Percentiles rank a stretch among this genome's conserved stretches.
Evolutionary conservation across 176 grass and related monocot genomes (phyloP).

Genomic region (Aegilops tauschii): DNA sequence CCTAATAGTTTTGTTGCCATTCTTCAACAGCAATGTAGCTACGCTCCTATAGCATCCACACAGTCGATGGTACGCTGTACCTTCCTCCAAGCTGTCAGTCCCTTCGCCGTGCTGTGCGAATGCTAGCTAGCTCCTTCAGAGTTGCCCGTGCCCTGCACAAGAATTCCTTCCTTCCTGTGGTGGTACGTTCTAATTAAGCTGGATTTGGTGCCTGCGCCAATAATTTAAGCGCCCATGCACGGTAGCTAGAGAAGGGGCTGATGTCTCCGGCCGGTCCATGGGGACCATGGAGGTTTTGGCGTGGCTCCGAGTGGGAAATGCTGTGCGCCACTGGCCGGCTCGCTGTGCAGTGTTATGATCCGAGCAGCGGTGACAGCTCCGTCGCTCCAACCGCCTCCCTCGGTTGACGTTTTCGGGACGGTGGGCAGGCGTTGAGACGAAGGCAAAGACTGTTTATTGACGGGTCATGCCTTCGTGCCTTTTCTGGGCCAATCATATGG

Average conservation of each 20-base stretch:
- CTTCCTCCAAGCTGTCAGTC: slow-evolving; percentile 11
- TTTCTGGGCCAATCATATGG: background rate
- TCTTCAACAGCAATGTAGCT: slow-evolving; percentile 22
- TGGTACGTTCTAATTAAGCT: slow-evolving; percentile 2
- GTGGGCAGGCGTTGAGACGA: background rate
- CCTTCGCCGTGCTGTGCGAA: background rate
- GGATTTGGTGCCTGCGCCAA: slow-evolving; percentile 28
- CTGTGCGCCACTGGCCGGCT: too few species aligned
- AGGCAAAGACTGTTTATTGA: slow-evolving; percentile 29
- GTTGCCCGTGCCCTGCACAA: background rate
- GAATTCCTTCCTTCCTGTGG: background rate
- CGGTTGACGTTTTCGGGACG: background rate
- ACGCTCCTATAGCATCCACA: background rate
- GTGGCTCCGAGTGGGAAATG: too few species aligned
- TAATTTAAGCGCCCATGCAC: background rate
- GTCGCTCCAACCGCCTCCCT: slow-evolving; percentile 28
- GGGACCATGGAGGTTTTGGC: background rate
- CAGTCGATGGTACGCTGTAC: background rate
- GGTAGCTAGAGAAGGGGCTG: background rate
- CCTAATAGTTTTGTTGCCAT: slow-evolving; percentile 10
- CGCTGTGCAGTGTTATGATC: background rate
- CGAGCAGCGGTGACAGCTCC: slow-evolving; percentile 19
- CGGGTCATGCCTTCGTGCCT: background rate
- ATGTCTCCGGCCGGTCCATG: background rate
- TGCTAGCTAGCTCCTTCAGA: background rate